Percentiles rank a stretch among this genome's conserved stretches.
Evolutionary conservation across 352 stramenopile species (phyloP).

Genomic region (Proteromonas lacertae): DNA sequence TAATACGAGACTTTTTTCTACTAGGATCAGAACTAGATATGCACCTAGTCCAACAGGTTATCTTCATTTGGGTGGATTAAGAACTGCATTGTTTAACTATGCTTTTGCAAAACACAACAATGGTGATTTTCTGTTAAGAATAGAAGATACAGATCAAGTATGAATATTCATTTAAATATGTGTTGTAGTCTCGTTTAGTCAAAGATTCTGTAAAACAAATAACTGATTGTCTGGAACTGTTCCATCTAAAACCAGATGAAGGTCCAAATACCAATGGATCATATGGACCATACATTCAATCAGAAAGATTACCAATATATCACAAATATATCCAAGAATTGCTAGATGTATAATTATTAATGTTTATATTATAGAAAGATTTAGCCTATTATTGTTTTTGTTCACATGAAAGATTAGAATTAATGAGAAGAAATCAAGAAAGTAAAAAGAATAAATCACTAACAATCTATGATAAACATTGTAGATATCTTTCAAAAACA

Average conservation of each 20-base stretch:
- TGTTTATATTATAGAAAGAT: constrained; percentile 19
- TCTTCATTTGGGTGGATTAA: constrained; percentile 47
- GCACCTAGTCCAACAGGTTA: constrained; percentile 54
- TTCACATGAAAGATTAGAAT: constrained; percentile 60
- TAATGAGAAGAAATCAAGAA: constrained; percentile 42
- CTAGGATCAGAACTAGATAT: constrained; percentile 43
- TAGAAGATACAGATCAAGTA: constrained; percentile 41
- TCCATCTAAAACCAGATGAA: constrained; percentile 83
- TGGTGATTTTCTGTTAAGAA: constrained; percentile 45
- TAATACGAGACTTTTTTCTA: too few species aligned
- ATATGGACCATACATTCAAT: constrained; percentile 80
- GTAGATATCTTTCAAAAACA: constrained; percentile 46
- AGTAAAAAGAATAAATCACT: constrained; percentile 24
- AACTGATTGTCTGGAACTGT: constrained; percentile 51
- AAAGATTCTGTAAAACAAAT: constrained; percentile 35
- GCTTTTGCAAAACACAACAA: constrained; percentile 34
- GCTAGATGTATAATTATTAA: too few species aligned
- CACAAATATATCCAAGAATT: constrained; percentile 41
- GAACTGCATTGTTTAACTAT: constrained; percentile 67
- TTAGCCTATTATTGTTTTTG: constrained; percentile 89
- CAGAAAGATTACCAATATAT: constrained; percentile 68
- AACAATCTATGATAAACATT: constrained; percentile 85
- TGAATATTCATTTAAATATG: not conserved
- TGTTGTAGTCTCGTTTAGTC: constrained; percentile 7
- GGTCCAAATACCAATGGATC: constrained; percentile 44